Evolutionary conservation across 2,329 filamentous ascomycete genomes (phyloP), one percentile per base, ranked within the genome.

Genomic region (Macroventuria anomochaeta): DNA sequence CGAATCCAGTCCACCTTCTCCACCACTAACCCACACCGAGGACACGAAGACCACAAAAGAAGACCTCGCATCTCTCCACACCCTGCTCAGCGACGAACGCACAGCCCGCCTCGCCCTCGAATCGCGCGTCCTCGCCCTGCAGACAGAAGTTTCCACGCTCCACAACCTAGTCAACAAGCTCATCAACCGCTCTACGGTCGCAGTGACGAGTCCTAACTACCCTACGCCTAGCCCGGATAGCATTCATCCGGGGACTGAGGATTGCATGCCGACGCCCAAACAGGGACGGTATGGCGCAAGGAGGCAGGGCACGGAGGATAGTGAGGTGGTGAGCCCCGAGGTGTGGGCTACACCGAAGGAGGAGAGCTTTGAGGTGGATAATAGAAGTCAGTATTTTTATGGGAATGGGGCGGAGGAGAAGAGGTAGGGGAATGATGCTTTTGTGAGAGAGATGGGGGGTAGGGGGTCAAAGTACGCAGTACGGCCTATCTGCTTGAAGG

Each of bases 291-390:
- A 57, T 13, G 48, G 42, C 23, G 54, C 36, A 6, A 5, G 28
- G 1, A 39, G 44, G 17, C 51, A 54, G 25, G 51, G 21, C 0
- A 49, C 51, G 0, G 44, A 49, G 3, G 51, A 54, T 26, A 55
- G 53, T n/a, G 67, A 70, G 13, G 65, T 66, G 1, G 52, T 57
- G 7, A 72, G 67, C 43, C 69, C 69, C 2, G 72, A 75, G 18
- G 63, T 61, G 2, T 75, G 69, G 69, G 68, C 67, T 5, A 75
- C 72, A 54, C 72, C 72, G 1, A 72, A 68, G 72, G 59, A 83
- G 74, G 55, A 62, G 48, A 10, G 33, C 13, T 49, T 54, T 36
- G 51, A 41, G 8, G 46, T 18, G 39, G 25, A 25, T 3, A 31
- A 51, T 17, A 55, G 47, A 0, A 66, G 61, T 53, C 34, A 39